Base-by-base conservation (phyloP, 73 alveolate species). In the Paramecium bursaria region DNA sequence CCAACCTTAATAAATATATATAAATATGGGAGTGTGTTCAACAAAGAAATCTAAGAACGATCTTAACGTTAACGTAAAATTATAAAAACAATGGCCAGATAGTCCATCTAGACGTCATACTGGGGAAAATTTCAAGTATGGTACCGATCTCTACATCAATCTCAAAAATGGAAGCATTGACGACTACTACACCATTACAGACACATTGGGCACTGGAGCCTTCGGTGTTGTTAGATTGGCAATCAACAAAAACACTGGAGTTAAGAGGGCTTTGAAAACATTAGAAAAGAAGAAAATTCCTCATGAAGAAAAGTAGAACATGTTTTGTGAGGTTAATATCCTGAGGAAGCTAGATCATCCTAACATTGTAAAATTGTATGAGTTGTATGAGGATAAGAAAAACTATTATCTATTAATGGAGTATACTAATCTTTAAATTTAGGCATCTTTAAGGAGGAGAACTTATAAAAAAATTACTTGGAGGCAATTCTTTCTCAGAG, bases 281-380 rank as follows among this genome's bases (percentile, higher is more conserved):
- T 53, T 79, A 14, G 60, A 49, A 14, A 79, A 79, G 23, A 46
- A 73, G 15, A 79, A 54, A 31, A 79, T 79, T 4, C 51, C 54
- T 17, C 51, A 79, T 48, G 89, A 79, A 79, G 89, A 79, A 55
- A 73, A 79, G 13, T 48, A 52, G 11, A 79, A 79, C 22, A 54
- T 79, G 85, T 79, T 79, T 79, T 80, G 85, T 21, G 89, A 79
- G 46, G 89, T 79, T 19, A 79, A 79, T 21, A 54, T 79, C 48
- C 57, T 79, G 26, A 15, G 85, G 30, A 79, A 61, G 23, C 22
- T 79, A 31, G 76, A 61, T 46, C 89, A 79, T 50, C 89, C 89
- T 15, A 79, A 79, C 35, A 79, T 79, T 11, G 76, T 79, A n/a
- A 27, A 55, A 27, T 74, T 79, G 14, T 79, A 14, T 54, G 89